Evolutionary conservation across 441 rosid genomes (phyloP).

Genomic region (Iberis amara): DNA sequence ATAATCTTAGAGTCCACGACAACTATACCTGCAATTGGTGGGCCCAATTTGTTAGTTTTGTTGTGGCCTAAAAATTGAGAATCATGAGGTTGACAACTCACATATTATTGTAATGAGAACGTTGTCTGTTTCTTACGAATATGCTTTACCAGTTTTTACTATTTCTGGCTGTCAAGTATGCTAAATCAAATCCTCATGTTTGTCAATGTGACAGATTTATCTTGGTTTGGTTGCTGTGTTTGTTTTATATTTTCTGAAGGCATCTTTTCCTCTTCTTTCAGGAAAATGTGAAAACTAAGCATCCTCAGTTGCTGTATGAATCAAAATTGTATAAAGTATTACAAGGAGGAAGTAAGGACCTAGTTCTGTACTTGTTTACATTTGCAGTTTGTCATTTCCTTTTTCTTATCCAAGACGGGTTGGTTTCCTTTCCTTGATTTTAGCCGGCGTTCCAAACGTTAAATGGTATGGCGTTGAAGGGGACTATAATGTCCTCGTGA

Average conservation of each 20-base stretch:
- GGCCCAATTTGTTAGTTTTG: slow-evolving; percentile 20
- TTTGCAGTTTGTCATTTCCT: slow-evolving; percentile 13
- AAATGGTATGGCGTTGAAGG: slow-evolving; percentile 94
- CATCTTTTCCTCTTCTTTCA: slow-evolving; percentile 23
- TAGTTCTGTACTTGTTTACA: slow-evolving; percentile 16
- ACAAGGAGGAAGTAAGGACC: slow-evolving; percentile 80
- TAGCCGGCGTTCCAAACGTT: slow-evolving; percentile 87
- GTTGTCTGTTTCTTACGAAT: slow-evolving; percentile 7
- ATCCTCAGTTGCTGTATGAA: slow-evolving; percentile 81
- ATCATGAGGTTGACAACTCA: slow-evolving; percentile 27
- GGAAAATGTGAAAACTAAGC: slow-evolving; percentile 87
- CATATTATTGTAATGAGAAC: slow-evolving; percentile 17
- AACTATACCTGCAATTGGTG: slow-evolving; percentile 29
- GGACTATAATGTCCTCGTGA: slow-evolving; percentile 81
- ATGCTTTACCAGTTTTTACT: slow-evolving; percentile 15
- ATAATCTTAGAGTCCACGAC: slow-evolving; percentile 28
- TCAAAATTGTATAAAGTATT: slow-evolving; percentile 71
- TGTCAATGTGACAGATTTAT: slow-evolving; percentile 3
- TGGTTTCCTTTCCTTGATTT: slow-evolving; percentile 23
- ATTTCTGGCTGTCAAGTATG: slow-evolving; percentile 18
- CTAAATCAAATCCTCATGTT: slow-evolving; percentile 10
- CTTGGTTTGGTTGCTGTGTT: not conserved
- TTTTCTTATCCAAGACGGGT: slow-evolving; percentile 22
- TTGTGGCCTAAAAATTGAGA: slow-evolving; percentile 23
- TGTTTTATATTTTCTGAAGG: slow-evolving; percentile 19